Evolutionary conservation across 495 filamentous ascomycete species (phyloP).

Genomic region (Zalerion maritima): DNA sequence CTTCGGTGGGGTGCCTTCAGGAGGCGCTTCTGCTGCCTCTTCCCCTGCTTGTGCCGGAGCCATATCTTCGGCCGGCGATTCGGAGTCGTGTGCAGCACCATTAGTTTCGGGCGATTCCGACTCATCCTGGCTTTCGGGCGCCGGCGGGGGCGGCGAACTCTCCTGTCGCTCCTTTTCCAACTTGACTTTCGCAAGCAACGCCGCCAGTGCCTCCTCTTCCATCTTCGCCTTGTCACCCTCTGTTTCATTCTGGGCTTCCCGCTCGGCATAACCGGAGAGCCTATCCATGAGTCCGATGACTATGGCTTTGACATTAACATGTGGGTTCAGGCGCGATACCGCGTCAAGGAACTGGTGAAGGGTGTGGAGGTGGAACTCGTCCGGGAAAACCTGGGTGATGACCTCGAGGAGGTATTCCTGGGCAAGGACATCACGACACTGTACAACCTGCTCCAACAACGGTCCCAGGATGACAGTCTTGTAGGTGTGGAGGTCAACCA

Average conservation of each 20-base stretch:
- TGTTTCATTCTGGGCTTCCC: conserved; percentile 63
- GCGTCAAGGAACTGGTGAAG: conserved; percentile 86
- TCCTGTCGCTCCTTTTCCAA: conserved; percentile 42
- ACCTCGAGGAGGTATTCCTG: conserved; percentile 97
- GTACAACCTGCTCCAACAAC: conserved; percentile 88
- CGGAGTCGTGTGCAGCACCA: conserved; percentile 18
- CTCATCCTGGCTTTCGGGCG: conserved; percentile 7
- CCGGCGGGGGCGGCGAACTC: conserved; percentile 6
- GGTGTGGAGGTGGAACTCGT: conserved; percentile 95
- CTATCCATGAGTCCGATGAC: conserved; percentile 97
- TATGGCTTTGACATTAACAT: conserved; percentile 95
- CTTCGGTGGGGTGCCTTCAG: conserved; percentile 20
- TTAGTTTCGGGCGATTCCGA: conserved; percentile 4
- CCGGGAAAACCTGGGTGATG: conserved; percentile 96
- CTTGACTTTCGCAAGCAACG: conserved; percentile 61
- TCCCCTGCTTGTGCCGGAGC: conserved; percentile 25
- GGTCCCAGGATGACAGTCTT: conserved; percentile 81
- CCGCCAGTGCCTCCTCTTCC: conserved; percentile 71
- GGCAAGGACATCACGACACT: conserved; percentile 90
- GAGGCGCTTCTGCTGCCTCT: conserved; percentile 12
- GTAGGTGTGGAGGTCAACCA: conserved; percentile 89
- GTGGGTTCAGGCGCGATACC: conserved; percentile 78
- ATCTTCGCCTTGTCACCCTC: conserved; percentile 54
- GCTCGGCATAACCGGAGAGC: conserved; percentile 77
- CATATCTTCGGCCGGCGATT: conserved; percentile 23